Percentiles rank a stretch among this genome's conserved stretches.
These are phyloP conservation scores for Candida dubliniensis DNA, from an alignment of 1,139 yeast species.

Conservation along the genomic window DNA sequence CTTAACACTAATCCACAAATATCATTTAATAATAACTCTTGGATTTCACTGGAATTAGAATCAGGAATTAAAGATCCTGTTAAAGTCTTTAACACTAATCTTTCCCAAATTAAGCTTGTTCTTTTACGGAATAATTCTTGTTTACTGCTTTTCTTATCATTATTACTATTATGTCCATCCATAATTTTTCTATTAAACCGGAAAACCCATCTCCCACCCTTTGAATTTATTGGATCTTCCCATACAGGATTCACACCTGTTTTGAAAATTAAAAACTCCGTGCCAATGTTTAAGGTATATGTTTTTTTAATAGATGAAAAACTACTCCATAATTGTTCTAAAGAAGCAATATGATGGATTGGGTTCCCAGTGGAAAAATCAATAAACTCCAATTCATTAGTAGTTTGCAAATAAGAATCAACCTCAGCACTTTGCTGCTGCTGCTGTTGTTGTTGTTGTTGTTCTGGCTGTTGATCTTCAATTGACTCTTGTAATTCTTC, in stretches of 20 bases:
- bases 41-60: slow-evolving; percentile 29
- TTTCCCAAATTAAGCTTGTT: slow-evolving; percentile 52
- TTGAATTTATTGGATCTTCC: slow-evolving; percentile 66
- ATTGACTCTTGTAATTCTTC: slow-evolving; percentile 1
- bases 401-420: slow-evolving; percentile 43
- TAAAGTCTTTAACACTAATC: slow-evolving; percentile 44
- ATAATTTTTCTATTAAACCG: slow-evolving; percentile 41
- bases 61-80: slow-evolving; percentile 47
- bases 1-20: slow-evolving; percentile 54
- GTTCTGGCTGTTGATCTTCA: background rate
- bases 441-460: slow-evolving; percentile 8
- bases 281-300: slow-evolving; percentile 50
- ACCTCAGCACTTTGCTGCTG: slow-evolving; percentile 25
- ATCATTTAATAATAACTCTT: slow-evolving; percentile 42
- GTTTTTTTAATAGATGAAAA: slow-evolving; percentile 49
- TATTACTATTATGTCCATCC: slow-evolving; percentile 13
- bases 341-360: slow-evolving; percentile 44
- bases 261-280: slow-evolving; percentile 62
- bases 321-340: slow-evolving; percentile 65
- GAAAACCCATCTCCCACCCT: slow-evolving; percentile 70
- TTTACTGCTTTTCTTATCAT: slow-evolving; percentile 13
- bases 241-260: slow-evolving; percentile 68
- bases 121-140: slow-evolving; percentile 31
- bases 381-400: slow-evolving; percentile 39
- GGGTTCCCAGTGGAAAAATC: slow-evolving; percentile 17